phyloP scores from a whole-genome alignment of 495 filamentous ascomycete species.

The Hypoxylon fragiforme region DNA sequence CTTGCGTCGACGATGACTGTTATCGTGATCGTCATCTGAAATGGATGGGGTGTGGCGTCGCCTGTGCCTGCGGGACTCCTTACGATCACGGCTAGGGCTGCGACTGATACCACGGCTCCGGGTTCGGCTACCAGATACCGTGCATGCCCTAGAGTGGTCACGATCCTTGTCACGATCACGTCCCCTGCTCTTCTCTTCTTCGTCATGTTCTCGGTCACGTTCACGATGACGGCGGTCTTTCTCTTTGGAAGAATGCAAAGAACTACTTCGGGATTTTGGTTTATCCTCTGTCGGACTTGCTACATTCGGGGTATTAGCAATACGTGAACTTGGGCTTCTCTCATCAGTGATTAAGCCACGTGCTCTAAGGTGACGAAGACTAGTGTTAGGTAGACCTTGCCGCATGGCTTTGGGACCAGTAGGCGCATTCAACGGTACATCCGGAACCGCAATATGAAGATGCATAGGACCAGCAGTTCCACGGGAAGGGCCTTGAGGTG shows the following conservation, averaged over 20 bases:
- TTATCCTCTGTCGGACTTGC: constrained; percentile 40
- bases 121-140: constrained; percentile 29
- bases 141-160: constrained; percentile 32
- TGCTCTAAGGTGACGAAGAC: constrained; percentile 57
- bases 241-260: constrained; percentile 36
- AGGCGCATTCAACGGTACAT: constrained; percentile 69
- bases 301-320: constrained; percentile 35
- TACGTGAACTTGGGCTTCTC: constrained; percentile 41
- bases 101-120: constrained; percentile 40
- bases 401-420: constrained; percentile 93
- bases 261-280: constrained; percentile 47
- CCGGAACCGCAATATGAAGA: constrained; percentile 38
- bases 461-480: constrained; percentile 27
- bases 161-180: constrained; percentile 35
- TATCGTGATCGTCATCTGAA: constrained; percentile 53
- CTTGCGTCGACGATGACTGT: constrained; percentile 52
- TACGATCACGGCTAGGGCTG: constrained; percentile 52
- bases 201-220: constrained; percentile 37
- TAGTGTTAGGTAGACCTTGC: constrained; percentile 79
- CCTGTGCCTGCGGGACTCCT: constrained; percentile 56
- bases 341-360: constrained; percentile 50
- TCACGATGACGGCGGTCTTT: constrained; percentile 40
- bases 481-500: constrained; percentile 28
- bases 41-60: constrained; percentile 61
- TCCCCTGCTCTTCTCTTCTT: constrained; percentile 34